Conservation (phyloP, 2,329 filamentous ascomycete genomes). For the Alternaria brassicicola region DNA sequence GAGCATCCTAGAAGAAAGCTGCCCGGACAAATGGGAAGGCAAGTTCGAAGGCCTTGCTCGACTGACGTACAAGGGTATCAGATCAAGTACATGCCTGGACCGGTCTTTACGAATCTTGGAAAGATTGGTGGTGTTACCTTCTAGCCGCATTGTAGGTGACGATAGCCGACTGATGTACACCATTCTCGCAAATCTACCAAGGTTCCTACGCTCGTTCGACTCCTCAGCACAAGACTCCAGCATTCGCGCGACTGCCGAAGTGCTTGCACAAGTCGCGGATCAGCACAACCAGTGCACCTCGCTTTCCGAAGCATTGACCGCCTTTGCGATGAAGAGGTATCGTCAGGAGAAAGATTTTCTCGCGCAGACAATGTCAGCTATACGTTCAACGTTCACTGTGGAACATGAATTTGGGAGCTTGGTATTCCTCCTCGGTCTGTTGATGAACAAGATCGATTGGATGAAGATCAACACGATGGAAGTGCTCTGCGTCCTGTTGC, state of each 20-base stretch:
- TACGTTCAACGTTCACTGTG: constrained; percentile 81
- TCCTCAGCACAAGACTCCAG: constrained; percentile 59
- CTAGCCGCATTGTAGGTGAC: constrained; percentile 79
- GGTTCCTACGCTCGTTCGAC: constrained; percentile 81
- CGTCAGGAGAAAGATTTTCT: constrained; percentile 77
- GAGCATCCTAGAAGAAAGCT: constrained; percentile 73
- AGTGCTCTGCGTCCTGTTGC: constrained; percentile 81
- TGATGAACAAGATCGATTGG: constrained; percentile 88
- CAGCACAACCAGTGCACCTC: constrained; percentile 71
- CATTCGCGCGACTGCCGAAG: constrained; percentile 66
- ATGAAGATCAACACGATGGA: constrained; percentile 94
- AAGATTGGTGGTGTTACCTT: constrained; percentile 77
- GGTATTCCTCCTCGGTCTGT: constrained; percentile 85
- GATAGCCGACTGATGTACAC: constrained; percentile 83
- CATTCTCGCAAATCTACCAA: constrained; percentile 88
- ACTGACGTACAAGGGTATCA: constrained; percentile 87
- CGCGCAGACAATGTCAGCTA: constrained; percentile 71
- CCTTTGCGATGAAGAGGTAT: constrained; percentile 71
- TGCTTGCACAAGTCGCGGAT: constrained; percentile 75
- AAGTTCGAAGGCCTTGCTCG: constrained; percentile 84
- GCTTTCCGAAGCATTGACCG: constrained; percentile 71
- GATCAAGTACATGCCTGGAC: constrained; percentile 82
- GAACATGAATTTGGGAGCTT: constrained; percentile 82
- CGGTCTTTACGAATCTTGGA: constrained; percentile 79
- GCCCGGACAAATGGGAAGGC: constrained; percentile 87